Percentiles rank a stretch among this genome's conserved stretches.
Evolutionary conservation across 441 rosid genomes (phyloP).

Genomic region (Iberis amara): DNA sequence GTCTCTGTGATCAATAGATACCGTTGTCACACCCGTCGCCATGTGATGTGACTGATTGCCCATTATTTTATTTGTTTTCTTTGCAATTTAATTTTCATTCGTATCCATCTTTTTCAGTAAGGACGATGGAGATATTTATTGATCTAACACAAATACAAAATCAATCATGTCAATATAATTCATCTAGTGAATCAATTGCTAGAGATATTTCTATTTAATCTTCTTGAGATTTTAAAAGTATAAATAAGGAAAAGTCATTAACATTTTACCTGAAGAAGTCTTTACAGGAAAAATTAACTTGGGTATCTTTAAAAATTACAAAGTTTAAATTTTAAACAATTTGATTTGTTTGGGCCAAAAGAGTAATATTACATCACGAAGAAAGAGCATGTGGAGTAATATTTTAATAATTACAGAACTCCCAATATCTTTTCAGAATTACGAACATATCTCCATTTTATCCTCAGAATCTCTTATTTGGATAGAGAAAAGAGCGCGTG

Average conservation of each 20-base stretch:
- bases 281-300: too few relatives aligned
- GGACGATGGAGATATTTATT: not conserved
- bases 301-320: too few relatives aligned
- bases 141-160: too few relatives aligned
- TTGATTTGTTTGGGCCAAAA: not conserved
- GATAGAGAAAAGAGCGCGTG: conserved; percentile 18
- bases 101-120: not conserved
- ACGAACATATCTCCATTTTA: not conserved
- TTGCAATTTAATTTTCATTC: not conserved
- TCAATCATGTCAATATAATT: too few relatives aligned
- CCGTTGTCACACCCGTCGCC: conserved; percentile 8
- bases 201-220: too few relatives aligned
- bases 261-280: too few relatives aligned
- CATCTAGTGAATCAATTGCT: too few relatives aligned
- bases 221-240: too few relatives aligned
- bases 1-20: not conserved
- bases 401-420: conserved; percentile 21
- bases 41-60: conserved; percentile 27
- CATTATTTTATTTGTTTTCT: conserved; percentile 13
- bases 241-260: too few relatives aligned
- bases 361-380: not conserved
- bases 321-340: too few relatives aligned
- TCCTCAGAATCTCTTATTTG: conserved; percentile 4
- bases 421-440: not conserved
- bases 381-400: not conserved